Evolutionary conservation across 1,139 yeast genomes (phyloP).

Genomic region (Yamadazyma blattariae): DNA sequence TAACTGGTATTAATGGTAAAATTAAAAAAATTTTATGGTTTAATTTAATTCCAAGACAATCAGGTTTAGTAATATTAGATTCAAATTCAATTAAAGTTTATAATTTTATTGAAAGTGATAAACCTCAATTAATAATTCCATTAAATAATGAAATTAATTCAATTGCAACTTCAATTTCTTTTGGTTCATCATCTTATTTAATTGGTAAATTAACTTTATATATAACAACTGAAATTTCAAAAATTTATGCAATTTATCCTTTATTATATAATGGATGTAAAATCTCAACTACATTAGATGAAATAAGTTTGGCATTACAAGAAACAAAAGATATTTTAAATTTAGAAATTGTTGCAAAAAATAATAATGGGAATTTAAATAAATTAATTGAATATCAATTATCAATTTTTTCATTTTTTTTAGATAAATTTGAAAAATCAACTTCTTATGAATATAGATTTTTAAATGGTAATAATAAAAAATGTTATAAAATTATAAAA

Average conservation of each 20-base stretch:
- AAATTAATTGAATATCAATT: conserved; percentile 2
- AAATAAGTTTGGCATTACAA: conserved; percentile 22
- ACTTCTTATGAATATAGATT: neutral
- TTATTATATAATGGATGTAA: conserved; percentile 17
- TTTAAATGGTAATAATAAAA: neutral
- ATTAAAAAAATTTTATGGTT: conserved; percentile 35
- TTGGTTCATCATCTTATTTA: conserved; percentile 30
- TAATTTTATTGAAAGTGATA: conserved; percentile 24
- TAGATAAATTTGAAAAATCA: neutral
- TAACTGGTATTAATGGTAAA: conserved; percentile 16
- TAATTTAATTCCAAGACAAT: conserved; percentile 22
- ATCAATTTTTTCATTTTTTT: neutral
- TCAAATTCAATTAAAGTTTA: conserved; percentile 20
- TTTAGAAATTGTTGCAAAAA: conserved; percentile 1
- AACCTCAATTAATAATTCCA: conserved; percentile 25
- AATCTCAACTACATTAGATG: conserved; percentile 18
- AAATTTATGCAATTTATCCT: conserved; percentile 34
- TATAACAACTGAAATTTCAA: conserved; percentile 22
- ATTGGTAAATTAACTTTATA: conserved; percentile 37
- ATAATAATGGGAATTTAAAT: conserved; percentile 3
- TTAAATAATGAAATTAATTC: conserved; percentile 14
- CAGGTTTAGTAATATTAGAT: conserved; percentile 31
- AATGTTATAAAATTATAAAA: neutral
- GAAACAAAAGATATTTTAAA: conserved; percentile 22
- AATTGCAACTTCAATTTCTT: conserved; percentile 28